Percentiles rank a stretch among this genome's conserved stretches.
These are phyloP conservation scores for Cryptococcus sp. DNA, from an alignment of 1,284 basidiomycete genomes.

Conservation along the genomic window DNA sequence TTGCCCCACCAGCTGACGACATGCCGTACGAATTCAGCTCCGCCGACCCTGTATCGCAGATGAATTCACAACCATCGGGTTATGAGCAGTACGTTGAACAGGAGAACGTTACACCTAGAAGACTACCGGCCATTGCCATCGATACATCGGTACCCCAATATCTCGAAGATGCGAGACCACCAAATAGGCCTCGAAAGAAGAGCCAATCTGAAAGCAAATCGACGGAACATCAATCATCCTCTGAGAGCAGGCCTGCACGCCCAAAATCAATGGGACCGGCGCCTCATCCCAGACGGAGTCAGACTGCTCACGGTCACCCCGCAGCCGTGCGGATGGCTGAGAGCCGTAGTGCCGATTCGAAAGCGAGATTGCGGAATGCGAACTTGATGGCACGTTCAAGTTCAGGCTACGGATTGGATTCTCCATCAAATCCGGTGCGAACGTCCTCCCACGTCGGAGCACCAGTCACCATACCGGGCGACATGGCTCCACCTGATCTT, in stretches of 20 bases:
- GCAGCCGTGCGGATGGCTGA: slow-evolving; percentile 41
- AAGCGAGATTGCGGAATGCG: slow-evolving; percentile 27
- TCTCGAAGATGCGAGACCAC: slow-evolving; percentile 14
- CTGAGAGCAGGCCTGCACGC: slow-evolving; percentile 15
- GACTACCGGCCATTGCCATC: slow-evolving; percentile 17
- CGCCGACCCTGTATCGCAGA: slow-evolving; percentile 18
- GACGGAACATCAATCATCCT: slow-evolving; percentile 2
- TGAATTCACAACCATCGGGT: slow-evolving; percentile 6
- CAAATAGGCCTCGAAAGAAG: slow-evolving; percentile 2
- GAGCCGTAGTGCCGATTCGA: slow-evolving; percentile 35
- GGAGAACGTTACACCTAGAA: slow-evolving; percentile 9
- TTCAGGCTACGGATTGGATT: slow-evolving; percentile 3
- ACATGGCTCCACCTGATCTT: slow-evolving; percentile 31
- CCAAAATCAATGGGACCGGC: slow-evolving; percentile 27
- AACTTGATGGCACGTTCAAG: slow-evolving; percentile 7
- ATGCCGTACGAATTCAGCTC: slow-evolving; percentile 20
- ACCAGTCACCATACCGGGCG: slow-evolving; percentile 1
- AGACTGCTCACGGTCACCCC: slow-evolving; percentile 28
- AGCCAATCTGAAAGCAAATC: not conserved
- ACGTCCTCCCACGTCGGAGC: slow-evolving; percentile 9
- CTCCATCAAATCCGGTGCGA: slow-evolving; percentile 8
- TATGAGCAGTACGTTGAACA: not conserved
- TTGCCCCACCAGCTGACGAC: slow-evolving; percentile 36
- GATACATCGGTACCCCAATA: slow-evolving; percentile 5
- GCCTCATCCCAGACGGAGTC: slow-evolving; percentile 26